phyloP scores from a whole-genome alignment of 495 filamentous ascomycete genomes.

The Penicillium daleae region DNA sequence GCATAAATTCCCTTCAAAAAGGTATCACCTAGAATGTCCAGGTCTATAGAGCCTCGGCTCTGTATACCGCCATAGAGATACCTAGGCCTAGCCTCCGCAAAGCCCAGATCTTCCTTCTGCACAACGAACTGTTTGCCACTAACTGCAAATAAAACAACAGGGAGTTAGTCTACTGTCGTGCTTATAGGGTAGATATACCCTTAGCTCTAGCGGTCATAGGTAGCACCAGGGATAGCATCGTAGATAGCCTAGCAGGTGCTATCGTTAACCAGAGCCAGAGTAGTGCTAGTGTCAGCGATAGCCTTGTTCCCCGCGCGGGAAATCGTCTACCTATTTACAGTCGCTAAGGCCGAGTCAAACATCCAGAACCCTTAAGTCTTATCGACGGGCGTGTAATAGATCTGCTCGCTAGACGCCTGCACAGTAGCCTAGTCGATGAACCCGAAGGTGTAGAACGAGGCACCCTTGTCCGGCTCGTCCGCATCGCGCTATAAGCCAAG shows the following conservation, averaged over 20 bases:
- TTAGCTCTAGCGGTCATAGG: constrained; percentile 64
- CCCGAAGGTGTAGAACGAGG: constrained; percentile 80
- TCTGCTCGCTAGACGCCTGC: constrained; percentile 54
- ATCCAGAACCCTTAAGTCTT: constrained; percentile 74
- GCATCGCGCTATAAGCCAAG: constrained; percentile 67
- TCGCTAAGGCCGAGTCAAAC: constrained; percentile 63
- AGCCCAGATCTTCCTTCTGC: constrained; percentile 73
- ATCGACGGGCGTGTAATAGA: constrained; percentile 69
- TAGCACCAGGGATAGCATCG: constrained; percentile 65
- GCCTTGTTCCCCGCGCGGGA: constrained; percentile 67
- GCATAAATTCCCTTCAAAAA: constrained; percentile 77
- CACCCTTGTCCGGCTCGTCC: constrained; percentile 55
- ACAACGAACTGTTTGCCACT: constrained; percentile 67
- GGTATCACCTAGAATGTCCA: constrained; percentile 76
- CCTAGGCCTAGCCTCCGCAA: constrained; percentile 61
- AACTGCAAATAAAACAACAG: constrained; percentile 68
- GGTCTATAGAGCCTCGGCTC: constrained; percentile 63
- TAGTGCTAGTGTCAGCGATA: constrained; percentile 80
- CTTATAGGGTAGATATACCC: constrained; percentile 70
- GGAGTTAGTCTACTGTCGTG: constrained; percentile 59
- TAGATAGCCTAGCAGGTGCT: constrained; percentile 70
- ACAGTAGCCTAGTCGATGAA: constrained; percentile 71
- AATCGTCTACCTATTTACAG: constrained; percentile 63
- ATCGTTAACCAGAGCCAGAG: constrained; percentile 72
- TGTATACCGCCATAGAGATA: constrained; percentile 78